Conservation (phyloP, 2,329 filamentous ascomycete species). For the Nigrograna mackinnonii region DNA sequence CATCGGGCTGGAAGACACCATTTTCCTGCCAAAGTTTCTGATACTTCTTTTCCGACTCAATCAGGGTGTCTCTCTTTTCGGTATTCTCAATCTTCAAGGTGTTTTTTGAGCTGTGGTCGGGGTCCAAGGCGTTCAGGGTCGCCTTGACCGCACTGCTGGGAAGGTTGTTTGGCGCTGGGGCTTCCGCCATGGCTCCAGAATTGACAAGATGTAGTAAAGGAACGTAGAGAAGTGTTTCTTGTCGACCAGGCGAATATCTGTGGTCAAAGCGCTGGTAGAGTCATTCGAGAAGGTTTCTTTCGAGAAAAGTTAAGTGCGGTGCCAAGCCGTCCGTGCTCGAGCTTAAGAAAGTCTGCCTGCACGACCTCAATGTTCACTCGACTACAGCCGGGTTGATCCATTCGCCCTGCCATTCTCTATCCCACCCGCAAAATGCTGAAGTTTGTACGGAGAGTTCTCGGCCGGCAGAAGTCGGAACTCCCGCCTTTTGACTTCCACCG, state of each 20-base stretch:
- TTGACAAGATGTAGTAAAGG: too few relatives aligned
- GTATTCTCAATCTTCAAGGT: conserved; percentile 74
- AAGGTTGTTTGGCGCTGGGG: conserved; percentile 25
- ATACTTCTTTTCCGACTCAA: conserved; percentile 88
- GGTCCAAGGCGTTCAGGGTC: conserved; percentile 59
- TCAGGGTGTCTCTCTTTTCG: conserved; percentile 82
- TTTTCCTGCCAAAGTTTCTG: conserved; percentile 81
- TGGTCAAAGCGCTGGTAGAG: too few relatives aligned
- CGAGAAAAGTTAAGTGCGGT: too few relatives aligned
- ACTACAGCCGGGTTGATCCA: background rate
- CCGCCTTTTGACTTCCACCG: conserved; percentile 49
- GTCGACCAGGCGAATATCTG: too few relatives aligned
- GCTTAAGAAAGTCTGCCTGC: too few relatives aligned
- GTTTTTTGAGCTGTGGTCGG: conserved; percentile 58
- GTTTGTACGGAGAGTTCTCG: conserved; percentile 53
- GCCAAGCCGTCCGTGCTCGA: too few relatives aligned
- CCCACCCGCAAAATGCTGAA: conserved; percentile 21
- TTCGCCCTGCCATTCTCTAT: background rate
- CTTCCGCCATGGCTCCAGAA: conserved; percentile 39
- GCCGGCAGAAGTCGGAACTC: conserved; percentile 43
- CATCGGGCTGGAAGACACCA: conserved; percentile 81
- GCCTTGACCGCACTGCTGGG: conserved; percentile 51
- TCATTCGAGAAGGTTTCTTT: too few relatives aligned
- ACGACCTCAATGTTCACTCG: background rate
- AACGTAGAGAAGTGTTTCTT: too few relatives aligned